These are phyloP conservation scores for Phytophthora citricola DNA, from an alignment of 352 stramenopile genomes.

Conservation along the genomic window DNA sequence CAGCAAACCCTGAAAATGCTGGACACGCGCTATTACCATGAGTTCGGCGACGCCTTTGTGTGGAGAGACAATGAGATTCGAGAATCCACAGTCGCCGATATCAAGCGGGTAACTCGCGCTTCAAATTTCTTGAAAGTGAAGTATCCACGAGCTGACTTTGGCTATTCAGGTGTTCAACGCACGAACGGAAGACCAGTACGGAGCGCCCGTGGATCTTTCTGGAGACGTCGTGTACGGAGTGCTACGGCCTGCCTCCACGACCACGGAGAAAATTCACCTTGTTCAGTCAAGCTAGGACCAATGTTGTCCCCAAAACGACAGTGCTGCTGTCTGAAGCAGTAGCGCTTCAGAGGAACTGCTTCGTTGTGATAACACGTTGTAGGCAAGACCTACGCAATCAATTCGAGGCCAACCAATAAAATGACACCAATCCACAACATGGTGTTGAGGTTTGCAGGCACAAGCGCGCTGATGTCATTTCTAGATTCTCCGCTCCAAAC, in stretches of 20 bases:
- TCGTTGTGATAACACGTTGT: conserved; percentile 21
- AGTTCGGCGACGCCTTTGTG: conserved; percentile 60
- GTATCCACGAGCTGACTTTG: conserved; percentile 1
- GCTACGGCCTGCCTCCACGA: conserved; percentile 29
- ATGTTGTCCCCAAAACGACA: too few relatives aligned
- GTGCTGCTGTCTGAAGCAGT: too few relatives aligned
- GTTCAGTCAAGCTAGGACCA: neutral
- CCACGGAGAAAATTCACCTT: conserved; percentile 56
- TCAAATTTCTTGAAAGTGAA: too few relatives aligned
- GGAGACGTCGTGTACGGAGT: conserved; percentile 53
- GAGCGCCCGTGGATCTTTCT: conserved; percentile 43
- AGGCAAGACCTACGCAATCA: conserved; percentile 24
- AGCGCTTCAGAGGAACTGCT: too few relatives aligned
- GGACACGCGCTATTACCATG: conserved; percentile 72
- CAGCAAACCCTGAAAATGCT: conserved; percentile 51
- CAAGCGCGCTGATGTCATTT: conserved; percentile 7
- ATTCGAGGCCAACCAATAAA: conserved; percentile 25
- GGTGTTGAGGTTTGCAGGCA: conserved; percentile 2
- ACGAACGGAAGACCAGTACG: conserved; percentile 10
- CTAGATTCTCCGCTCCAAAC: neutral
- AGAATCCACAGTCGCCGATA: conserved; percentile 39
- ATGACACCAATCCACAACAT: conserved; percentile 9
- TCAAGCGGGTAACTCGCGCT: conserved; percentile 42
- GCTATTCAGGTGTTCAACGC: conserved; percentile 12
- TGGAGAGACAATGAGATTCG: conserved; percentile 63